A percentile compares a stretch with the other conserved stretches of the same genome.
Evolutionary conservation across 768 basidiomycete species (phyloP).

Genomic region (Collybia mongolica): DNA sequence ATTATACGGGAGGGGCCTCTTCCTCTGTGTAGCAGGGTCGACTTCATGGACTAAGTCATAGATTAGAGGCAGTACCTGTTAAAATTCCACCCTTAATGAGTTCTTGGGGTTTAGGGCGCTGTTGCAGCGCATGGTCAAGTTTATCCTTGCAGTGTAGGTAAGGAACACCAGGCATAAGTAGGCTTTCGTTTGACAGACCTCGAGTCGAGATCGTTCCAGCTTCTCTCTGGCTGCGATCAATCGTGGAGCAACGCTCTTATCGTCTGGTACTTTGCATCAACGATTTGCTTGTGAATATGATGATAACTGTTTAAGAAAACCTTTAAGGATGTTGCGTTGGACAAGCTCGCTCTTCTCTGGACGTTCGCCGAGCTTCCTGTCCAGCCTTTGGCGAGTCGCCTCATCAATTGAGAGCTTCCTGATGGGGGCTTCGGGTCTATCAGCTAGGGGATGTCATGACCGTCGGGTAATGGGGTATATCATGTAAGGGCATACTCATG

Average conservation of each 20-base stretch:
- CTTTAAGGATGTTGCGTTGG: conserved; percentile 71
- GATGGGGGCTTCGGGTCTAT: conserved; percentile 4
- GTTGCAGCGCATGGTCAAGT: conserved; percentile 57
- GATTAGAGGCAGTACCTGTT: conserved; percentile 18
- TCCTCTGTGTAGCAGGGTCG: conserved; percentile 16
- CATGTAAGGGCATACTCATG: no score
- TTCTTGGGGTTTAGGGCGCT: conserved; percentile 59
- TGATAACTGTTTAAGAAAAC: conserved; percentile 21
- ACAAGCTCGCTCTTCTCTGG: conserved; percentile 63
- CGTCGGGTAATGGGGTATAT: no score
- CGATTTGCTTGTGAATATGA: not conserved
- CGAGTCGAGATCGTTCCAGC: conserved; percentile 60
- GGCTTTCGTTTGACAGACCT: conserved; percentile 36
- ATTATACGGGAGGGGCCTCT: conserved; percentile 18
- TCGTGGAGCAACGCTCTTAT: conserved; percentile 57
- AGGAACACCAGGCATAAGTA: not conserved
- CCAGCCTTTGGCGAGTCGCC: conserved; percentile 38
- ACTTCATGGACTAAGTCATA: not conserved
- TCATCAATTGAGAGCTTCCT: conserved; percentile 21
- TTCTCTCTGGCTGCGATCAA: conserved; percentile 59
- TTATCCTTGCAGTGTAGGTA: conserved; percentile 43
- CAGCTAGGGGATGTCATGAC: not conserved
- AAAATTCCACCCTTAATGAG: conserved; percentile 68
- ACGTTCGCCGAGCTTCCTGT: conserved; percentile 50
- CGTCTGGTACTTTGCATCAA: conserved; percentile 37